These are phyloP conservation scores for Zygnema cylindricum DNA, from an alignment of 139 green algal genomes.

Conservation along the genomic window DNA sequence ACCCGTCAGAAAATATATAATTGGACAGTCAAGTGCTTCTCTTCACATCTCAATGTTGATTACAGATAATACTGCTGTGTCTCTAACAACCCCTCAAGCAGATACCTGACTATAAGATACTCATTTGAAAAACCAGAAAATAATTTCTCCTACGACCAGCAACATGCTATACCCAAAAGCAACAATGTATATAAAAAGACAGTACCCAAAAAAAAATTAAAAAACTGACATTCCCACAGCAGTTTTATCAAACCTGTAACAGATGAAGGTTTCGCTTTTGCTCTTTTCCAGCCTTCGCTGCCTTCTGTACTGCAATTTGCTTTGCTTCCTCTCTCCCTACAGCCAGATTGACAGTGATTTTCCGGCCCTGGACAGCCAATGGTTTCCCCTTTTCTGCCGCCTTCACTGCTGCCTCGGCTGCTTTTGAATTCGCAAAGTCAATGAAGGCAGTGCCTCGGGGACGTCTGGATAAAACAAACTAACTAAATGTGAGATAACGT, in stretches of 20 bases:
- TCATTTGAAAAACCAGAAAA: no score
- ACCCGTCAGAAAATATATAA: no score
- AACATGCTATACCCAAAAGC: no score
- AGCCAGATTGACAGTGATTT: conserved; percentile 78
- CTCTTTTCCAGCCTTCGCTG: conserved; percentile 50
- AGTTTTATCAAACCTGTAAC: conserved; percentile 77
- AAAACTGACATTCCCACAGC: no score
- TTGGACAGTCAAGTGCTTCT: no score
- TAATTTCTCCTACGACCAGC: no score
- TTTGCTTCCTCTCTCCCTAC: conserved; percentile 70
- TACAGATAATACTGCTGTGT: no score
- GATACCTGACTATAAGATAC: no score
- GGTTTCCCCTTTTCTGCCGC: neutral
- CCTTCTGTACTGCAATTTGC: conserved; percentile 17
- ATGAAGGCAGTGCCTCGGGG: conserved; percentile 56
- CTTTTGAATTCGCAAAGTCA: conserved; percentile 10
- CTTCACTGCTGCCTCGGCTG: conserved; percentile 11
- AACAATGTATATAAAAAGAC: no score
- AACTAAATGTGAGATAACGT: conserved; percentile 6
- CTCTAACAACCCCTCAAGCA: no score
- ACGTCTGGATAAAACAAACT: conserved; percentile 4
- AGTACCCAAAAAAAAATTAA: no score
- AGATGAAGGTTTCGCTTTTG: conserved; percentile 90
- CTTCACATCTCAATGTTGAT: no score
- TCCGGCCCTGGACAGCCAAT: conserved; percentile 68